phyloP scores from a whole-genome alignment of 768 basidiomycete genomes.

The Grammothele lineata region DNA sequence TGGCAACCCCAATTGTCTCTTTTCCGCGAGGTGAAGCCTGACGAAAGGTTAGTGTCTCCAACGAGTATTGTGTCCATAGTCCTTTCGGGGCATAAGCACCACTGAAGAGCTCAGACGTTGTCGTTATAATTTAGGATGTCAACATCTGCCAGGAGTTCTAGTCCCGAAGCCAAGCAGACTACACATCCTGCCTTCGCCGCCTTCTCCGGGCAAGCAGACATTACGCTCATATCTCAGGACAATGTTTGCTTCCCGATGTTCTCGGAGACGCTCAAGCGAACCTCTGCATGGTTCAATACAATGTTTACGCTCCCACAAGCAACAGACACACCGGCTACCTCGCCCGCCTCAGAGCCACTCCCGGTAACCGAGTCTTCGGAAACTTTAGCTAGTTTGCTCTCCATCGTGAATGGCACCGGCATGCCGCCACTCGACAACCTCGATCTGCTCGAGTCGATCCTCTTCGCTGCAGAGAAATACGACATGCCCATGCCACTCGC shows the following conservation, averaged over 20 bases:
- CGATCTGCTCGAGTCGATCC: slow-evolving; percentile 37
- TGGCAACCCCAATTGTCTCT: too few relatives aligned
- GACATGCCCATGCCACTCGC: slow-evolving; percentile 41
- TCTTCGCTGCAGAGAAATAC: slow-evolving; percentile 43
- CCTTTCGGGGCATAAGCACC: too few relatives aligned
- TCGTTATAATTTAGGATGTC: too few relatives aligned
- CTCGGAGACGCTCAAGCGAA: slow-evolving; percentile 16
- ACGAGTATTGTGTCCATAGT: too few relatives aligned
- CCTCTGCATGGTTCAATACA: slow-evolving; percentile 24
- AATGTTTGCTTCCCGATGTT: slow-evolving; percentile 20
- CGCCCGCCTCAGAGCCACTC: slow-evolving; percentile 1
- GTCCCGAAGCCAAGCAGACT: too few relatives aligned
- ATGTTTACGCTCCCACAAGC: slow-evolving; percentile 19
- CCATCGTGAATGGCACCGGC: slow-evolving; percentile 37
- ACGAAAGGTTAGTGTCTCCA: too few relatives aligned
- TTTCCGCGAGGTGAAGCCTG: too few relatives aligned
- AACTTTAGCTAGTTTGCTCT: slow-evolving; percentile 34
- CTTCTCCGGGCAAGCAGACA: too few relatives aligned
- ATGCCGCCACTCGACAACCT: slow-evolving; percentile 37
- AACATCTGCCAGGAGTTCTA: too few relatives aligned
- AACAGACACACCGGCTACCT: slow-evolving; percentile 4
- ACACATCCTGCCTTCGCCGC: too few relatives aligned
- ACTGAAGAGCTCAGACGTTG: too few relatives aligned
- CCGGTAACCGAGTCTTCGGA: slow-evolving; percentile 31
- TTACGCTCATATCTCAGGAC: slow-evolving; percentile 17